These are phyloP conservation scores for Suhomyces maxii DNA, from an alignment of 1,139 yeast genomes.

Conservation along the genomic window DNA sequence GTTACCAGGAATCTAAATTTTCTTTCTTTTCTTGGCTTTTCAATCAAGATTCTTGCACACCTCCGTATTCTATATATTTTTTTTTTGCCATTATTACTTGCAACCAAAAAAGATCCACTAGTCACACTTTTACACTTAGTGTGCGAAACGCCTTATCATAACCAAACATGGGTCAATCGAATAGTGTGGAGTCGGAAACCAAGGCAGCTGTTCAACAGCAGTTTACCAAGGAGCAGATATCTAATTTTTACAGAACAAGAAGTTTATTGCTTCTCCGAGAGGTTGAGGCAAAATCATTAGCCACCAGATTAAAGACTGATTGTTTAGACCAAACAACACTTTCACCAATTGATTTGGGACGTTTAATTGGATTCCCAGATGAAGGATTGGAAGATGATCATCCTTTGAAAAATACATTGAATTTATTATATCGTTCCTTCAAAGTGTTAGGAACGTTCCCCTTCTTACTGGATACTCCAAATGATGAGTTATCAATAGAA, in stretches of 20 bases:
- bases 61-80: too few relatives aligned
- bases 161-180: conserved; percentile 21
- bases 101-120: background rate
- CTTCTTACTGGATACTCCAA: conserved; percentile 21
- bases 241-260: conserved; percentile 21
- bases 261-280: conserved; percentile 23
- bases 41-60: too few relatives aligned
- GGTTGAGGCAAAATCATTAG: conserved; percentile 26
- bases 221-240: conserved; percentile 21
- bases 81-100: too few relatives aligned
- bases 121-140: background rate
- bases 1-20: too few relatives aligned
- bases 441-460: conserved; percentile 34
- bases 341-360: conserved; percentile 23
- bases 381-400: conserved; percentile 13
- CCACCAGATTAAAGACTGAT: conserved; percentile 23
- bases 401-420: conserved; percentile 2
- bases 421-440: conserved; percentile 24
- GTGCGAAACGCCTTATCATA: background rate
- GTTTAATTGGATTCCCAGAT: conserved; percentile 20
- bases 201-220: conserved; percentile 12
- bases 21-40: too few relatives aligned
- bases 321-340: conserved; percentile 19
- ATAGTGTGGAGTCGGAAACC: conserved; percentile 17
- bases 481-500: conserved; percentile 19